Evolutionary conservation across 768 basidiomycete species (phyloP).

Genomic region (Leucogyrophana mollusca): DNA sequence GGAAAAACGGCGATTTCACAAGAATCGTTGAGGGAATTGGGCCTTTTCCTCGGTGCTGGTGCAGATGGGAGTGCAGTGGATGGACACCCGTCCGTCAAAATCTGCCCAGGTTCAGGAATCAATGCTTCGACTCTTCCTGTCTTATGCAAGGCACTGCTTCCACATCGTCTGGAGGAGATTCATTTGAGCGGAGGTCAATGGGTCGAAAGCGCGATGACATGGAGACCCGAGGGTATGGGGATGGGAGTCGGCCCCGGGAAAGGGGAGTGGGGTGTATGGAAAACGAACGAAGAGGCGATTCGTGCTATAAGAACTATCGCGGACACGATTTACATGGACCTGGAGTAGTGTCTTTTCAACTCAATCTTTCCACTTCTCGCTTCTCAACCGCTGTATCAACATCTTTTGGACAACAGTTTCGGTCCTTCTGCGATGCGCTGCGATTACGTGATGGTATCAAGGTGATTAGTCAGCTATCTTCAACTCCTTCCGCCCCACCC

Average conservation of each 20-base stretch:
- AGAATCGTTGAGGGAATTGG: slow-evolving; percentile 40
- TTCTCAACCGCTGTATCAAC: no score
- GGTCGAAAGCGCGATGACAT: slow-evolving; percentile 51
- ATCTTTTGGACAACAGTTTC: no score
- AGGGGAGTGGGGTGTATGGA: slow-evolving; percentile 70
- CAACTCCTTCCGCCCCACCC: no score
- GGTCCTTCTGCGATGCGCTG: no score
- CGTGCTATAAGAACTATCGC: slow-evolving; percentile 40
- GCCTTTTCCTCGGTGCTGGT: slow-evolving; percentile 35
- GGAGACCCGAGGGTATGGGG: slow-evolving; percentile 57
- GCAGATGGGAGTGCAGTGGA: neutral
- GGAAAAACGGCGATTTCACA: slow-evolving; percentile 35
- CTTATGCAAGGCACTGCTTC: slow-evolving; percentile 50
- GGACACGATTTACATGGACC: neutral
- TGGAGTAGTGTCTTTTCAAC: neutral
- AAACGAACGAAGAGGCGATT: slow-evolving; percentile 52
- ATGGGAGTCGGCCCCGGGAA: slow-evolving; percentile 59
- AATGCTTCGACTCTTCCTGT: slow-evolving; percentile 51
- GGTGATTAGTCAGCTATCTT: no score
- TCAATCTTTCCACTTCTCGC: no score
- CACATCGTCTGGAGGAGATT: slow-evolving; percentile 61
- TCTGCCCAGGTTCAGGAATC: slow-evolving; percentile 79
- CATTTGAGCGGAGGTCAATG: slow-evolving; percentile 76
- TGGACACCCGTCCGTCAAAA: slow-evolving; percentile 16
- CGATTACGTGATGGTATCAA: no score